A percentile compares a stretch with the other conserved stretches of the same genome.
Conservation (phyloP, 257 asterid genomes). For the Fraxinus americana region DNA sequence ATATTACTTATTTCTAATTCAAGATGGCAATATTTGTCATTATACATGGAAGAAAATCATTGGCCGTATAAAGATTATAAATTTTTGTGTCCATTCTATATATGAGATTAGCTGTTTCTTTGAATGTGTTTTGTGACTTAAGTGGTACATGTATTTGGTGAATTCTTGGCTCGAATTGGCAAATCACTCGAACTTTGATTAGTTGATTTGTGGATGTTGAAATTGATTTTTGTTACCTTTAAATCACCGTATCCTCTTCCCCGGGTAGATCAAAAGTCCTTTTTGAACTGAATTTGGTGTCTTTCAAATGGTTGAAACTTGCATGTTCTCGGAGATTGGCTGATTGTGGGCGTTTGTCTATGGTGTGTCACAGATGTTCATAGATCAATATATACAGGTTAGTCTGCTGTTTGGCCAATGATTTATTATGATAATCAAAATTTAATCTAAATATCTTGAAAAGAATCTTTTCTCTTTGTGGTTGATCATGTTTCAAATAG, state of each 20-base stretch:
- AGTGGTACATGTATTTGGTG: not conserved
- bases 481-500: conserved; percentile 6
- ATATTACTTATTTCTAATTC: not conserved
- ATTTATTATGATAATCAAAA: too few relatives aligned
- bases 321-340: too few relatives aligned
- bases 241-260: not conserved
- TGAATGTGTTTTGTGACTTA: not conserved
- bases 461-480: not conserved
- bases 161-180: not conserved
- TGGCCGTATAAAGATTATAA: not conserved
- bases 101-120: not conserved
- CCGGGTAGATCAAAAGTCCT: not conserved
- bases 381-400: too few relatives aligned
- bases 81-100: not conserved
- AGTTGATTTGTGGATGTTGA: not conserved
- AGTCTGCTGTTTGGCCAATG: too few relatives aligned
- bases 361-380: too few relatives aligned
- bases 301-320: too few relatives aligned
- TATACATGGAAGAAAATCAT: conserved; percentile 1
- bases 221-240: not conserved
- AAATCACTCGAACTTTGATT: not conserved
- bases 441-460: not conserved
- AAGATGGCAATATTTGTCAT: not conserved
- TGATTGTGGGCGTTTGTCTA: too few relatives aligned
- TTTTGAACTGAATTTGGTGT: too few relatives aligned